Evolutionary conservation across 2,329 filamentous ascomycete genomes (phyloP), one percentile per base, ranked within the genome.

Genomic region (Botryosphaeria agaves): DNA sequence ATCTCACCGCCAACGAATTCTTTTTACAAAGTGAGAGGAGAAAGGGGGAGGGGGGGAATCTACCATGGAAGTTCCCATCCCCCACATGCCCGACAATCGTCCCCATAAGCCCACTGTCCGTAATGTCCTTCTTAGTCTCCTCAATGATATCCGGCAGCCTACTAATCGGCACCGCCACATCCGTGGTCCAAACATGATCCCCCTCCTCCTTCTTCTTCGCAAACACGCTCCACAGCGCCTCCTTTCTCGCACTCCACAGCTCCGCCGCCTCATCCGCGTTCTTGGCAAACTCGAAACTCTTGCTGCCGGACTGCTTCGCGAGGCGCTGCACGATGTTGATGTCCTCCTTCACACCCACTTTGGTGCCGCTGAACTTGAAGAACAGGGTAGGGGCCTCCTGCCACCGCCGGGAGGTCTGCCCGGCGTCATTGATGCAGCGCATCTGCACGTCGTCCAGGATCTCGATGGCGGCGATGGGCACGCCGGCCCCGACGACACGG

Each of bases 381-480:
- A 84, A 84, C 2, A 84, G 56, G 0, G 78, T 83, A 0, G 78
- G 74, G 0, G 57, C 56, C 45, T 81, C 76, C 34, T 68, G 67
- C 78, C 78, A 84, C 21, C 57, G 58, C 15, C 73, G 69, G 20
- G 63, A 64, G 0, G 71, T 72, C 47, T 61, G 65, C 16, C 76
- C 75, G 1, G 73, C 69, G 17, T 66, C 59, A 55, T 81, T 81
- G 41, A 81, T 69, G 26, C 76, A 70, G 30, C 59, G 53, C 76
- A 94, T 94, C 59, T 92, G 84, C 34, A 84, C 76, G 48, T 92
- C 84, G 55, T 94, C 85, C 17, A 94, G 62, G 34, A 94, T 78
- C 57, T 94, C 85, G 26, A 94, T 73, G n/a, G 85, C 85, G 1
- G 85, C 84, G 25, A 94, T 75, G 18, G 80, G 81, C 7, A 93